Conservation (phyloP, 2,329 filamentous ascomycete genomes). For the Hypoxylon sp. region DNA sequence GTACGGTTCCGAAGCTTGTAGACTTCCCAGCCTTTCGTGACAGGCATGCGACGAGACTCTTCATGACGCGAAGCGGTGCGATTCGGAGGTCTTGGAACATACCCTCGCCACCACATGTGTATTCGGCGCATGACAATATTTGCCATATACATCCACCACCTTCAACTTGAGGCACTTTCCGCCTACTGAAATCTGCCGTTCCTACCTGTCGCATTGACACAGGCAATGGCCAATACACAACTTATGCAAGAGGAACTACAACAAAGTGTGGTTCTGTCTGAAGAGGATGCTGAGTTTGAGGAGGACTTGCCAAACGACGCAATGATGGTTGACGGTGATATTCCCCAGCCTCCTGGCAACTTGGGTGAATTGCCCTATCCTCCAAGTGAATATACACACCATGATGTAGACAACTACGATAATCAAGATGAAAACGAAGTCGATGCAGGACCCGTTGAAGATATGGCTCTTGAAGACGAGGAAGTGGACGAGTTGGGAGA, state of each 20-base stretch:
- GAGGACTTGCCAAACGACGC: constrained; percentile 56
- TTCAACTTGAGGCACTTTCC: neutral
- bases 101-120: constrained; percentile 21
- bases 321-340: constrained; percentile 49
- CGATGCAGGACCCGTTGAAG: constrained; percentile 46
- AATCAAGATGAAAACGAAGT: constrained; percentile 44
- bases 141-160: constrained; percentile 11
- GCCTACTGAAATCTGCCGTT: neutral
- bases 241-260: constrained; percentile 71
- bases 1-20: constrained; percentile 6
- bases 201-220: neutral
- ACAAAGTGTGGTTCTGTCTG: constrained; percentile 67
- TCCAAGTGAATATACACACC: constrained; percentile 40
- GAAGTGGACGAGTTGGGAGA: constrained; percentile 40
- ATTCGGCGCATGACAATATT: constrained; percentile 24
- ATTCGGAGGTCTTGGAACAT: constrained; percentile 43
- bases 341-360: constrained; percentile 40
- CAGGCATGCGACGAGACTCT: constrained; percentile 43
- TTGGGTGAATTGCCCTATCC: constrained; percentile 30
- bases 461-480: constrained; percentile 26
- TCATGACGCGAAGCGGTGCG: constrained; percentile 45
- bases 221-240: constrained; percentile 65
- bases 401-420: constrained; percentile 46
- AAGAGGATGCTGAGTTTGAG: constrained; percentile 60
- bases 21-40: constrained; percentile 10